Percentiles rank a stretch among this genome's conserved stretches.
Conservation (phyloP, 345 rosid species). For the Cardiospermum halicacabum region DNA sequence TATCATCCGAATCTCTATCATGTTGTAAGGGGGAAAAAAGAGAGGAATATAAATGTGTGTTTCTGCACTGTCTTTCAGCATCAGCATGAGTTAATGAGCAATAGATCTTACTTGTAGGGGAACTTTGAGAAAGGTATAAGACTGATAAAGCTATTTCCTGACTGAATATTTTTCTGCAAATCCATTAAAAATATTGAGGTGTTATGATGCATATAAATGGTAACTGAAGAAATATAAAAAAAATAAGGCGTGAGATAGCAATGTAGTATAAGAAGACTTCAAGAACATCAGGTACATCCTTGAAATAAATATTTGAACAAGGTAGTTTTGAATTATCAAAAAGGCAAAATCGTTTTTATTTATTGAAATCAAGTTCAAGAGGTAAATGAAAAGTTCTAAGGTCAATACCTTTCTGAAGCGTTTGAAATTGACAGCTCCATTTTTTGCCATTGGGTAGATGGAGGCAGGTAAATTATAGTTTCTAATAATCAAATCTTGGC, state of each 20-base stretch:
- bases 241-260: background rate
- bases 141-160: conserved; percentile 86
- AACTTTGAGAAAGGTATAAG: conserved; percentile 79
- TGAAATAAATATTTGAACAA: background rate
- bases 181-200: background rate
- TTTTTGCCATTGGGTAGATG: conserved; percentile 22
- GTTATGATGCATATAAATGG: background rate
- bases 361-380: background rate
- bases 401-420: conserved; percentile 73
- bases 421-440: conserved; percentile 59
- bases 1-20: conserved; percentile 47
- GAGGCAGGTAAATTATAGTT: conserved; percentile 24
- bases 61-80: background rate
- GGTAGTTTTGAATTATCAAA: background rate
- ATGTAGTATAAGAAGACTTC: background rate
- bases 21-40: background rate
- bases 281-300: background rate
- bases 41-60: background rate
- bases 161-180: conserved; percentile 46
- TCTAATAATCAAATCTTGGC: conserved; percentile 60
- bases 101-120: conserved; percentile 66
- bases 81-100: conserved; percentile 12
- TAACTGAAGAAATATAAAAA: background rate
- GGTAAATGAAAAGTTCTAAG: conserved; percentile 5
- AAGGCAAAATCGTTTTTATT: background rate